Percentiles rank a stretch among this genome's conserved stretches.
phyloP scores from a whole-genome alignment of 352 stramenopile genomes.

The Globisporangium radiosum region DNA sequence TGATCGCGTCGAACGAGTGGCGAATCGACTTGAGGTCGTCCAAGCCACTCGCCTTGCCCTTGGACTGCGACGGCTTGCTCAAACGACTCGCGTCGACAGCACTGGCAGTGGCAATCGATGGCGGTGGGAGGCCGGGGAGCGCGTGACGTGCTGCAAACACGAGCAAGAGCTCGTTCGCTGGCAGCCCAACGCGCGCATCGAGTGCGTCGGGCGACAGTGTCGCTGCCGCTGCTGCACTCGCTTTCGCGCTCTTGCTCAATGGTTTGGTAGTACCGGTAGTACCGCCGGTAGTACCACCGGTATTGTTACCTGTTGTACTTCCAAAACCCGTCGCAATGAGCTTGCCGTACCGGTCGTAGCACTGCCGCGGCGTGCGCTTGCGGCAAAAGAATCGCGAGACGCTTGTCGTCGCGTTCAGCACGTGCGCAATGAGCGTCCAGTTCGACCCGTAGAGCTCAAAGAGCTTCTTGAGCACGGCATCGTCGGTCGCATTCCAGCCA shows the following conservation, averaged over 20 bases:
- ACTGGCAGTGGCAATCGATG: conserved; percentile 46
- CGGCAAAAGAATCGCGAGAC: conserved; percentile 71
- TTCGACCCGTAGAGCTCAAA: conserved; percentile 84
- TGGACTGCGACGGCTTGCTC: conserved; percentile 34
- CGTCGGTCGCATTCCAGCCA: conserved; percentile 65
- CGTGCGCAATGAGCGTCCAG: conserved; percentile 83
- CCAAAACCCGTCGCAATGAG: conserved; percentile 55
- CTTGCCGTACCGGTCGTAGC: conserved; percentile 81
- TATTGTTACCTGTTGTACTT: too few species aligned
- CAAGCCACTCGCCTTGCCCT: conserved; percentile 18
- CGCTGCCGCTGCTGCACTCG: conserved; percentile 11
- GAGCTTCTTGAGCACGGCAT: conserved; percentile 77
- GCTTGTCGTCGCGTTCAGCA: conserved; percentile 67
- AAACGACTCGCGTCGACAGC: conserved; percentile 49
- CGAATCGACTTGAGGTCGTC: conserved; percentile 77
- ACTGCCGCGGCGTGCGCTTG: conserved; percentile 76
- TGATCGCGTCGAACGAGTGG: conserved; percentile 76
- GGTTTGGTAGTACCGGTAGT: neutral
- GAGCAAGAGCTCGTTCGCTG: conserved; percentile 43
- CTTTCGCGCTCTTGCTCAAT: conserved; percentile 20
- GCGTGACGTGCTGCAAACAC: conserved; percentile 44
- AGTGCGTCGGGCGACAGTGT: conserved; percentile 26
- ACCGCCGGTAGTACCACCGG: neutral
- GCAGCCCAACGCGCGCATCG: conserved; percentile 56
- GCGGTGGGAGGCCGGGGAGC: conserved; percentile 53